Base-by-base conservation (phyloP, 345 rosid species). In the Bretschneidera sinensis region DNA sequence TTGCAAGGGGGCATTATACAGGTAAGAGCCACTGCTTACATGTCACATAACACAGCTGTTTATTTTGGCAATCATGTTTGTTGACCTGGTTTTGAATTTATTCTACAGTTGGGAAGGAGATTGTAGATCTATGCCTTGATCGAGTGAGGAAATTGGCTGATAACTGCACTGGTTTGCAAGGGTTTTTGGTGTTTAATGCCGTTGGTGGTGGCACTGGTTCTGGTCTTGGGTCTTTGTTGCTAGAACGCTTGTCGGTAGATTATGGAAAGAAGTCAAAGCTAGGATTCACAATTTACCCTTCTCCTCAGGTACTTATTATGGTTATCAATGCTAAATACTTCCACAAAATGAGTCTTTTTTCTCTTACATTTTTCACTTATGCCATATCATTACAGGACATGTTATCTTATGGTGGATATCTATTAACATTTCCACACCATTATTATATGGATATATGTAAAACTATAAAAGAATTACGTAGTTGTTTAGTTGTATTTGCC, bases 181-280 rank as follows among this genome's bases (percentile, higher is more conserved):
- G 88, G 15, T 83, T 83, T 57, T 63, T 83, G 71, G 88, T 83
- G 65, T 83, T 83, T 28, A 80, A 51, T 69, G 88, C 84, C 60
- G 88, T 83, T 63, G 88, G 88, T 63, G 88, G 88, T 18, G 85
- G 88, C 6, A 83, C 85, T 59, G 85, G 83, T 61, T 83, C 83
- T 47, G 85, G 88, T 5, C 69, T 83, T 43, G 88, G 88, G 0
- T 83, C 88, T 21, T 51, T 83, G 61, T 59, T 81, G 68, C 62
- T 83, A 1, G 85, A 83, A 45, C 83, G 88, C 60, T 71, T 83
- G 60, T 80, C 85, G 17, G 85, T 83, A 0, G 87, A 83, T 60
- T 79, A 83, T 21, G 87, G 84, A 14, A 82, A 82, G 59, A 78
- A 83, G 64, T 83, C 85, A 4, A 83, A 83, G 35, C 88, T 83